Base-by-base conservation (phyloP, 345 rosid genomes). In the Sisymbrium irio region DNA sequence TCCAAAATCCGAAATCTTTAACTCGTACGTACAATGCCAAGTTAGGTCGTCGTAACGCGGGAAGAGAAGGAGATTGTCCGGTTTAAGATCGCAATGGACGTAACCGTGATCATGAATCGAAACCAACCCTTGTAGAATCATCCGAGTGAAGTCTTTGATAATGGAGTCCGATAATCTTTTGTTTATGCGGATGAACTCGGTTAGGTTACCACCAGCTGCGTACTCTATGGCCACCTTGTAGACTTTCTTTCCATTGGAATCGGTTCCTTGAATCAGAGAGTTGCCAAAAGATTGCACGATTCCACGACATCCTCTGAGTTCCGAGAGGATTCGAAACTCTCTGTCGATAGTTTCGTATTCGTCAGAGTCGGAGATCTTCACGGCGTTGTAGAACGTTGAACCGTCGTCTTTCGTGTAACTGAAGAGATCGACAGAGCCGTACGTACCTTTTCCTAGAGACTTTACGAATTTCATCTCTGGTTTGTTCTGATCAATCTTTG, bases 41-140 rank as follows among this genome's bases (percentile, higher is more conserved):
- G 74, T 44, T 17, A 41, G 69, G 33, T 67, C 13, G 12, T 75
- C 69, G 57, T 75, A 67, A 8, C 72, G 39, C 5, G 77, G 74
- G 3, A 78, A 72, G 0, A 72, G 9, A 41, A 78, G 74, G 8
- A 78, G 32, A 67, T 72, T 72, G 0, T 36, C 77, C 58, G 73
- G 77, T 72, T 72, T 78, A 45, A 72, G 81, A 66, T 77, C 81
- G 32, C 77, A 77, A 18, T 77, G 81, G 0, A 77, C 81, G n/a
- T 71, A 77, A 66, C 81, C 81, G 18, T 10, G 50, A 9, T 18
- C 30, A 54, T 77, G 81, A 49, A 77, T 49, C 42, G 77, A 71
- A n/a, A 60, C 73, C 27, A 77, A 28, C 2, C 81, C 77, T 60
- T 72, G 50, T 13, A 77, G 30, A 7, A 77, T 72, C 81, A 72